Conservation (phyloP, 1,284 basidiomycete genomes). For the Flammula alnicola region DNA sequence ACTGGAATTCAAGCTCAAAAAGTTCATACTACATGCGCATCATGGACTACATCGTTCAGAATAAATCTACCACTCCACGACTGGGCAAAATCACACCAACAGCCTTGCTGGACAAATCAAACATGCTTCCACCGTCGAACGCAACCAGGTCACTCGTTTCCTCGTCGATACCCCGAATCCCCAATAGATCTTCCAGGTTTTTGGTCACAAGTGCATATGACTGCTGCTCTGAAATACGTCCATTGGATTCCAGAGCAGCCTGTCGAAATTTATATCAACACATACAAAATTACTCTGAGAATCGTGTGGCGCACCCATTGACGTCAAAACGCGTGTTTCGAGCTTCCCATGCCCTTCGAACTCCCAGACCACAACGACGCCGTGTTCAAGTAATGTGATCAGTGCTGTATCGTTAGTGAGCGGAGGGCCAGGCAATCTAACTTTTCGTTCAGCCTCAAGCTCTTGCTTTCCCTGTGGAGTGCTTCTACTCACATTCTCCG, state of each 20-base stretch:
- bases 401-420: conserved; percentile 70
- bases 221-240: conserved; percentile 41
- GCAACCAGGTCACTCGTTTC: conserved; percentile 63
- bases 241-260: conserved; percentile 48
- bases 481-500: conserved; percentile 55
- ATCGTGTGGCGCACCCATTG: conserved; percentile 65
- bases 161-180: conserved; percentile 51
- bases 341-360: conserved; percentile 65
- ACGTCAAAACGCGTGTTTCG: conserved; percentile 75
- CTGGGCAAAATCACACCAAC: conserved; percentile 61
- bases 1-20: background rate
- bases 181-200: conserved; percentile 65
- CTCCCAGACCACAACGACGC: conserved; percentile 80
- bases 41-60: conserved; percentile 26
- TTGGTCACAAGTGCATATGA: conserved; percentile 50
- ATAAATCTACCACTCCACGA: conserved; percentile 51
- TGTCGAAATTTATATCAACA: conserved; percentile 21
- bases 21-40: background rate
- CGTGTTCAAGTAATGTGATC: conserved; percentile 59
- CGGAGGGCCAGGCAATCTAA: conserved; percentile 73
- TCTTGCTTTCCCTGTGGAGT: background rate
- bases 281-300: background rate
- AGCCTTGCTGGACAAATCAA: conserved; percentile 65
- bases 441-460: background rate
- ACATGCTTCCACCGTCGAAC: conserved; percentile 61